Evolutionary conservation across 2,329 filamentous ascomycete species (phyloP).

Genomic region (Aspergillus tubingensis): DNA sequence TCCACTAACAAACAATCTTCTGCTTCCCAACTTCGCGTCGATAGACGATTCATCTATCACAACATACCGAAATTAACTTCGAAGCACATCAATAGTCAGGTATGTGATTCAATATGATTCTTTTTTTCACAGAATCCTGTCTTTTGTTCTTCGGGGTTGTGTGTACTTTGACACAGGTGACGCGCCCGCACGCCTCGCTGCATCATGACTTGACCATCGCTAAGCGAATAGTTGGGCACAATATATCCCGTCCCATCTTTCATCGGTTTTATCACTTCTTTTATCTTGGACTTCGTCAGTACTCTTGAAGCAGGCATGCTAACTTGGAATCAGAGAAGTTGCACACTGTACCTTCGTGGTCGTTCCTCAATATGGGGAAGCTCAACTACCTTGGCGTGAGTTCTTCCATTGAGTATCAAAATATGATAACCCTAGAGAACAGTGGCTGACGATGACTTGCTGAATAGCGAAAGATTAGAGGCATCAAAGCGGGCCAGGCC

Average conservation of each 20-base stretch:
- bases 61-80: too few relatives aligned
- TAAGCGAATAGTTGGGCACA: background rate
- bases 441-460: slow-evolving; percentile 17
- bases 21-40: background rate
- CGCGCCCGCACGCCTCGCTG: too few relatives aligned
- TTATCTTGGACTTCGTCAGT: too few relatives aligned
- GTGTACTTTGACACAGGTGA: too few relatives aligned
- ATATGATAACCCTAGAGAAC: background rate
- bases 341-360: background rate
- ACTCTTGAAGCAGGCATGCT: background rate
- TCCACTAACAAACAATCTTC: background rate
- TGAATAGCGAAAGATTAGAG: slow-evolving; percentile 47
- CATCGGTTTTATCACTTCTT: background rate
- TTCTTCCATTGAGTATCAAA: background rate
- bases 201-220: too few relatives aligned
- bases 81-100: too few relatives aligned
- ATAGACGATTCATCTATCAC: too few relatives aligned
- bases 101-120: too few relatives aligned
- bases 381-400: slow-evolving; percentile 45
- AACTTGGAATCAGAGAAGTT: background rate
- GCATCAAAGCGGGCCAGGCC: slow-evolving; percentile 48
- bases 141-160: too few relatives aligned
- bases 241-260: background rate
- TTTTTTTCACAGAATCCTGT: too few relatives aligned
- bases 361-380: slow-evolving; percentile 36